phyloP scores from a whole-genome alignment of 2,329 filamentous ascomycete species.

The Arthroderma sp. region DNA sequence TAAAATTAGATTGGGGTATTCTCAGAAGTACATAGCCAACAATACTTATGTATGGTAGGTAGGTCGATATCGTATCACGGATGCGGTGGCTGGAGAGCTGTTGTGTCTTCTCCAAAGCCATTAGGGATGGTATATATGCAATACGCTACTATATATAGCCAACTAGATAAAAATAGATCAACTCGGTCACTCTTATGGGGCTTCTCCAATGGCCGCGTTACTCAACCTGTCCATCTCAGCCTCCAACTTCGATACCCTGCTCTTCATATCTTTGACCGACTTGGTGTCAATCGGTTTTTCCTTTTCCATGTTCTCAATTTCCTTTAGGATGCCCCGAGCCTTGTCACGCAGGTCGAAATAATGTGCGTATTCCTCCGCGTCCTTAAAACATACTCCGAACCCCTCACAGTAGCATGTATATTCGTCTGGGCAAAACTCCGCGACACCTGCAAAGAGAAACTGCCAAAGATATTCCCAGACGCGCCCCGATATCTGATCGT shows the following conservation, averaged over 20 bases:
- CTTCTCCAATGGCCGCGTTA: too few relatives aligned
- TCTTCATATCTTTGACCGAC: background rate
- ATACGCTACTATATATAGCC: too few relatives aligned
- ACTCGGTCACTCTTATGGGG: too few relatives aligned
- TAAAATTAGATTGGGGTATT: too few relatives aligned
- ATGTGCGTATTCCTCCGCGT: conserved; percentile 28
- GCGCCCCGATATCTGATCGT: conserved; percentile 44
- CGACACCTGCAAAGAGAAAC: conserved; percentile 43
- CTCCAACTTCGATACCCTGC: background rate
- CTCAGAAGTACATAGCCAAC: too few relatives aligned
- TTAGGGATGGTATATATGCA: too few relatives aligned
- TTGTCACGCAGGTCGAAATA: background rate
- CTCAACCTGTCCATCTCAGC: background rate
- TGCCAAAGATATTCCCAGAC: conserved; percentile 55
- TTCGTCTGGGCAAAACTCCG: conserved; percentile 35
- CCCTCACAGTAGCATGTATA: conserved; percentile 51
- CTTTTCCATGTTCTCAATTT: background rate
- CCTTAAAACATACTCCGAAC: conserved; percentile 49
- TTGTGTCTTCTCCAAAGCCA: too few relatives aligned
- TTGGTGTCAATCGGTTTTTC: background rate
- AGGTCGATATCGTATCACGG: too few relatives aligned
- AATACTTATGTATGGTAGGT: too few relatives aligned
- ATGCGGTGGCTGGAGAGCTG: too few relatives aligned
- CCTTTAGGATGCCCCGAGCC: background rate
- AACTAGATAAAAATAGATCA: too few relatives aligned